Evolutionary conservation across 352 stramenopile species (phyloP).

Genomic region (Halophytophthora polymorphica): DNA sequence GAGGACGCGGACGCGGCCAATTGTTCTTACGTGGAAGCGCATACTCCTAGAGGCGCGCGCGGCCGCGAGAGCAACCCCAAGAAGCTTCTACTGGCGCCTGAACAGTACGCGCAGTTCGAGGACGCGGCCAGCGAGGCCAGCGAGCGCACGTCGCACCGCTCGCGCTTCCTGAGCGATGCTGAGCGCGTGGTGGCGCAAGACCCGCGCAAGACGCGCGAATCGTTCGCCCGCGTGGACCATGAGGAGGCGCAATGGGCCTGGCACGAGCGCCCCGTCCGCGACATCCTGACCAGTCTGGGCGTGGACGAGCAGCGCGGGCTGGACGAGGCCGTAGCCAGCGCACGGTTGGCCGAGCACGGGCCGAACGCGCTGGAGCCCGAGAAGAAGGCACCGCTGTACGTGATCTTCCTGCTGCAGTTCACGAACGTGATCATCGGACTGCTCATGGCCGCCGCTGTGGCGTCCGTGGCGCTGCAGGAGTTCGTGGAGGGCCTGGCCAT

Average conservation of each 20-base stretch:
- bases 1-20: constrained; percentile 16
- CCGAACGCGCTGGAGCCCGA: constrained; percentile 53
- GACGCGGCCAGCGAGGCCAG: constrained; percentile 7
- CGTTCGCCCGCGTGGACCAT: constrained; percentile 49
- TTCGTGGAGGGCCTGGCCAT: constrained; percentile 71
- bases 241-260: constrained; percentile 44
- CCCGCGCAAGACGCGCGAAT: constrained; percentile 49
- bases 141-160: constrained; percentile 34
- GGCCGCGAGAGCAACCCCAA: constrained; percentile 20
- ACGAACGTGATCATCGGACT: constrained; percentile 76
- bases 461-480: constrained; percentile 64
- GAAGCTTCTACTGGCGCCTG: constrained; percentile 22
- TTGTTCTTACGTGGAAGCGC: constrained; percentile 60
- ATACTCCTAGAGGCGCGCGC: constrained; percentile 55
- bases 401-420: constrained; percentile 77
- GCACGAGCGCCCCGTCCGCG: constrained; percentile 44
- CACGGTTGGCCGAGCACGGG: constrained; percentile 40
- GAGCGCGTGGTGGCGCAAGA: constrained; percentile 48
- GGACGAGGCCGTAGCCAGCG: constrained; percentile 20
- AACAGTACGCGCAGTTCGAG: constrained; percentile 12
- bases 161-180: constrained; percentile 58
- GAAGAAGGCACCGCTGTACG: constrained; percentile 45
- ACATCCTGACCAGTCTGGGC: constrained; percentile 40
- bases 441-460: constrained; percentile 53
- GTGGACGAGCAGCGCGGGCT: constrained; percentile 42